Evolutionary conservation across 2,329 filamentous ascomycete species (phyloP).

Genomic region (Aaosphaeria pasadenensis): DNA sequence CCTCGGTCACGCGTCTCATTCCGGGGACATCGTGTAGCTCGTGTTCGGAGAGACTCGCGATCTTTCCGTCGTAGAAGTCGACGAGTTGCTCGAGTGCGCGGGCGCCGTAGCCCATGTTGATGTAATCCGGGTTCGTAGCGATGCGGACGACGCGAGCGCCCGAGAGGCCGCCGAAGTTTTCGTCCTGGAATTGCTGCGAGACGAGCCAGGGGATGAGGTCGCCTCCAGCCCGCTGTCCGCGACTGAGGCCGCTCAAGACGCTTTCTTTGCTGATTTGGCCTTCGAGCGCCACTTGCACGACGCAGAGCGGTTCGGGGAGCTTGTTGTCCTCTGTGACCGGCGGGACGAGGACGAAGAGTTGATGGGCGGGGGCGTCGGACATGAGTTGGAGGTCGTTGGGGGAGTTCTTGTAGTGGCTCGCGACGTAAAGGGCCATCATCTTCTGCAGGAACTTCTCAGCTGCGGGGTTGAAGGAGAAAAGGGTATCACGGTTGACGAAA

Average conservation of each 20-base stretch:
- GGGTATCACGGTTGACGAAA: slow-evolving; percentile 91
- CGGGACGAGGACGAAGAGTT: slow-evolving; percentile 89
- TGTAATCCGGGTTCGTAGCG: slow-evolving; percentile 92
- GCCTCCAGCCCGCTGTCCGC: slow-evolving; percentile 84
- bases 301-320: slow-evolving; percentile 88
- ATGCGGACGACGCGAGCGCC: slow-evolving; percentile 91
- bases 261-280: slow-evolving; percentile 92
- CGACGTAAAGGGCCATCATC: slow-evolving; percentile 97
- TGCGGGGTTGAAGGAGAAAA: slow-evolving; percentile 97
- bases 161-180: slow-evolving; percentile 90
- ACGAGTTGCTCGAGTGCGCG: slow-evolving; percentile 82
- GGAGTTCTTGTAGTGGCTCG: slow-evolving; percentile 97
- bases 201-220: slow-evolving; percentile 97
- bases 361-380: slow-evolving; percentile 95
- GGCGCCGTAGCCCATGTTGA: slow-evolving; percentile 88
- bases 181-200: slow-evolving; percentile 96
- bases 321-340: slow-evolving; percentile 76
- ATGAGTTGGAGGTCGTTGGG: slow-evolving; percentile 98
- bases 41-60: slow-evolving; percentile 77
- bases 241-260: slow-evolving; percentile 82
- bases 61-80: slow-evolving; percentile 94
- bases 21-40: slow-evolving; percentile 53
- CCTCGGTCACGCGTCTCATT: slow-evolving; percentile 77
- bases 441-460: slow-evolving; percentile 97
- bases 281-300: slow-evolving; percentile 91